Percentiles rank a stretch among this genome's conserved stretches.
These are phyloP conservation scores for Pichia ethanolica DNA, from an alignment of 805 yeast species.

Conservation along the genomic window DNA sequence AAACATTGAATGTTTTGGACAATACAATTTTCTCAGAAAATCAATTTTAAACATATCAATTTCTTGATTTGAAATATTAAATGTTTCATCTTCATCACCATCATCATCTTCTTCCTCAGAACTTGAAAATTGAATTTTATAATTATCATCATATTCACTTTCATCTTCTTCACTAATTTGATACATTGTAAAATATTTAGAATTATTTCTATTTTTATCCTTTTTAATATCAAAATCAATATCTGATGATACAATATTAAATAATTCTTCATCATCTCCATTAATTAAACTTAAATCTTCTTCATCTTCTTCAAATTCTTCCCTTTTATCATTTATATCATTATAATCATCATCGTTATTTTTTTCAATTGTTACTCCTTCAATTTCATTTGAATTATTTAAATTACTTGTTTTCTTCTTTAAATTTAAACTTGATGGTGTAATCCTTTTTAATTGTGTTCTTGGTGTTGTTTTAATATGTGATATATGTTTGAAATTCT, in stretches of 20 bases:
- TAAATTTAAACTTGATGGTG: constrained; percentile 15
- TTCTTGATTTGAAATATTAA: constrained; percentile 19
- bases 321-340: background rate
- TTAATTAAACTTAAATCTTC: constrained; percentile 6
- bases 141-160: constrained; percentile 9
- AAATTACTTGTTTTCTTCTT: constrained; percentile 9
- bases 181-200: background rate
- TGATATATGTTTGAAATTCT: background rate
- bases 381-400: background rate
- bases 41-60: constrained; percentile 22
- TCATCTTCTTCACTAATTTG: constrained; percentile 13
- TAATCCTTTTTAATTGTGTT: constrained; percentile 5
- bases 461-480: background rate
- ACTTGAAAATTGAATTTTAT: constrained; percentile 5
- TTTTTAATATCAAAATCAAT: constrained; percentile 1
- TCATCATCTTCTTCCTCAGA: constrained; percentile 12
- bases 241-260: background rate
- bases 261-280: constrained; percentile 9
- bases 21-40: constrained; percentile 14
- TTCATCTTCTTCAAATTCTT: background rate
- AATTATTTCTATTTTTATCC: background rate
- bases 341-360: background rate
- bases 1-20: constrained; percentile 23
- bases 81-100: constrained; percentile 10
- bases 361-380: background rate